Evolutionary conservation across 2,329 filamentous ascomycete genomes (phyloP).

Genomic region (Hypoxylon sp.): DNA sequence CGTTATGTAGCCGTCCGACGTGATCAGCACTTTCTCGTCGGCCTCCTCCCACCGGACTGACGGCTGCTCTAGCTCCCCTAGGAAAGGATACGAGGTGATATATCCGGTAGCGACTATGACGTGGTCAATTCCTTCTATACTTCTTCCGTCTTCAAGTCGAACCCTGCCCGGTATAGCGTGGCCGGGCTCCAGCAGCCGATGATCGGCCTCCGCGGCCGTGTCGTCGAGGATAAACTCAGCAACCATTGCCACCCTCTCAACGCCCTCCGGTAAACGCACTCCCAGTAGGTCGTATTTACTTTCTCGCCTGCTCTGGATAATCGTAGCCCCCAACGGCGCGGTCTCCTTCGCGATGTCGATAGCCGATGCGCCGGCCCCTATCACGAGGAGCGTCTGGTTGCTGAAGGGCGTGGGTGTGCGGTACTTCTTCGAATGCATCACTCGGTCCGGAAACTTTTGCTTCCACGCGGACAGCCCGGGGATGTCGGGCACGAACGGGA

Average conservation of each 20-base stretch:
- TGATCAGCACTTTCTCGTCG: conserved; percentile 63
- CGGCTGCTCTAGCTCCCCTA: conserved; percentile 58
- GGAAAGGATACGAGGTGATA: conserved; percentile 71
- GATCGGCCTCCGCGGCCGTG: conserved; percentile 7
- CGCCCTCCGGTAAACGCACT: conserved; percentile 61
- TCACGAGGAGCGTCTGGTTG: conserved; percentile 59
- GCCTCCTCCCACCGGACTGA: conserved; percentile 54
- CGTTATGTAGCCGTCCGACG: conserved; percentile 65
- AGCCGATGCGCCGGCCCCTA: conserved; percentile 60
- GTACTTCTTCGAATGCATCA: conserved; percentile 78
- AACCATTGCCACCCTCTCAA: conserved; percentile 61
- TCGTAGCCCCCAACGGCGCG: conserved; percentile 47
- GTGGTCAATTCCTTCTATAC: conserved; percentile 63
- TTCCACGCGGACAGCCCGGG: conserved; percentile 67
- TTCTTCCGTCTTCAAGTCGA: conserved; percentile 60
- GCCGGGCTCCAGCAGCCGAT: conserved; percentile 25
- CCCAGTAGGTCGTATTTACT: conserved; percentile 67
- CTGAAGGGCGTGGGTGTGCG: conserved; percentile 65
- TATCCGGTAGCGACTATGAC: conserved; percentile 75
- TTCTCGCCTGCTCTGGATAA: conserved; percentile 63
- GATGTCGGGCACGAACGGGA: conserved; percentile 68
- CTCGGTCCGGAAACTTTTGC: conserved; percentile 55
- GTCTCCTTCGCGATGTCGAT: conserved; percentile 54
- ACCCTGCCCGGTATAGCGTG: conserved; percentile 58
- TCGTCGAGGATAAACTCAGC: conserved; percentile 53